Conservation (phyloP, 257 asterid species). For the Nicotiana obtusifolia region DNA sequence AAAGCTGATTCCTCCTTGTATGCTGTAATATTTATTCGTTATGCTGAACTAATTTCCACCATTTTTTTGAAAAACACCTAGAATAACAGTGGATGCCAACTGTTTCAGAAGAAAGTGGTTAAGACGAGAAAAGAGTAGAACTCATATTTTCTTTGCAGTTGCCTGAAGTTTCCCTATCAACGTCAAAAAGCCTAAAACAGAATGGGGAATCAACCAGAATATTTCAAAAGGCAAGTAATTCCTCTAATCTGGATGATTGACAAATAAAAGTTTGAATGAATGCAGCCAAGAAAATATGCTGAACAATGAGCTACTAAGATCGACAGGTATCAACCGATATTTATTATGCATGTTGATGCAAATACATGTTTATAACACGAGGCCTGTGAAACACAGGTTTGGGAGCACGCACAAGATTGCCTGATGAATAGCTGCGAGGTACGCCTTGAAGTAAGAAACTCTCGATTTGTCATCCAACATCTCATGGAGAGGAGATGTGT, state of each 20-base stretch:
- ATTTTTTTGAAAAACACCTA: neutral
- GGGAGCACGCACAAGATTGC: slow-evolving; percentile 33
- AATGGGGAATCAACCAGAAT: neutral
- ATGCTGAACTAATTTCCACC: no score
- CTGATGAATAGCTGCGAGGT: slow-evolving; percentile 48
- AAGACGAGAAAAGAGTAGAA: neutral
- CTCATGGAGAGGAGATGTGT: slow-evolving; percentile 25
- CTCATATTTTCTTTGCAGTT: neutral
- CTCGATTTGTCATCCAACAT: slow-evolving; percentile 45
- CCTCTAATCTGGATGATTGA: neutral
- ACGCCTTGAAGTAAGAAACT: slow-evolving; percentile 40
- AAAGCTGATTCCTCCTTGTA: neutral
- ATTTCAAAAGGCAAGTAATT: neutral
- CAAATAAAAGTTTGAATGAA: neutral
- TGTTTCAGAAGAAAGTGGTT: neutral
- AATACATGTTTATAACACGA: neutral
- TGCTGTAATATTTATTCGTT: neutral
- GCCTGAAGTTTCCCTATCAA: neutral
- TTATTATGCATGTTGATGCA: neutral
- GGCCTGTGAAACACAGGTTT: neutral
- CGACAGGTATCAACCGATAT: neutral
- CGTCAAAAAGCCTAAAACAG: neutral
- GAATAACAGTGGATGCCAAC: neutral
- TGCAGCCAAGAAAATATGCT: neutral
- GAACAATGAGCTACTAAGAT: neutral